These are phyloP conservation scores for Yarrowia alimentaria DNA, from an alignment of 805 yeast species.

Conservation along the genomic window DNA sequence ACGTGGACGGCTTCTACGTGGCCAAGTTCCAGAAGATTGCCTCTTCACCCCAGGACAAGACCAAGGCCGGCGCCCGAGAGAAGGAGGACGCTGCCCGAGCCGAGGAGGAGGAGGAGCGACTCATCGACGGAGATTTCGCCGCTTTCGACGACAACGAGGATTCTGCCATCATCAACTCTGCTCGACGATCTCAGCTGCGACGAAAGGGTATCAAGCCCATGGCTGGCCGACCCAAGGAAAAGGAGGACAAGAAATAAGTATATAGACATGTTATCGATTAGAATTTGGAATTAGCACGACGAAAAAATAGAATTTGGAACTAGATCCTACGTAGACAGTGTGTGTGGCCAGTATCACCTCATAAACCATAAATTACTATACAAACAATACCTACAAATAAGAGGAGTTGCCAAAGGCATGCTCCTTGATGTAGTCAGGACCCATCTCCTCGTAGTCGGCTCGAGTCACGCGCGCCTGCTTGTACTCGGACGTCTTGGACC, in stretches of 20 bases:
- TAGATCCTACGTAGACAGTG: no score
- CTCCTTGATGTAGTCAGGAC: constrained; percentile 84
- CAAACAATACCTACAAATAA: constrained; percentile 7
- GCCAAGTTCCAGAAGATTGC: constrained; percentile 94
- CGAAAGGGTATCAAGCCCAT: constrained; percentile 39
- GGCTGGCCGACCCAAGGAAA: constrained; percentile 8
- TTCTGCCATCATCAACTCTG: constrained; percentile 64
- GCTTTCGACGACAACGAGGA: constrained; percentile 76
- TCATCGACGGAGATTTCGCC: constrained; percentile 84
- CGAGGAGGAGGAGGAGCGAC: constrained; percentile 61
- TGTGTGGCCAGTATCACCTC: no score
- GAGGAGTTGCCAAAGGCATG: constrained; percentile 68
- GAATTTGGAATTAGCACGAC: no score
- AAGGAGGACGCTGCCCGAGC: constrained; percentile 80
- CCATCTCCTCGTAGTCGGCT: constrained; percentile 81
- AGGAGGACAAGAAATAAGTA: constrained; percentile 10
- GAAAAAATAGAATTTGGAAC: no score
- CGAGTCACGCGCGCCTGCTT: constrained; percentile 55
- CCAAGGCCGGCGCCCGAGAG: constrained; percentile 85
- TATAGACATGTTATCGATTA: no score
- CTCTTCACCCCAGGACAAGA: constrained; percentile 76
- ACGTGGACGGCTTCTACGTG: constrained; percentile 97
- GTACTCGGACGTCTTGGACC: constrained; percentile 56
- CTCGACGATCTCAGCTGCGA: constrained; percentile 40
- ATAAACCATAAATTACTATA: no score